Base-by-base conservation (phyloP, 2,329 filamentous ascomycete species). In the Aureobasidium sp. region DNA sequence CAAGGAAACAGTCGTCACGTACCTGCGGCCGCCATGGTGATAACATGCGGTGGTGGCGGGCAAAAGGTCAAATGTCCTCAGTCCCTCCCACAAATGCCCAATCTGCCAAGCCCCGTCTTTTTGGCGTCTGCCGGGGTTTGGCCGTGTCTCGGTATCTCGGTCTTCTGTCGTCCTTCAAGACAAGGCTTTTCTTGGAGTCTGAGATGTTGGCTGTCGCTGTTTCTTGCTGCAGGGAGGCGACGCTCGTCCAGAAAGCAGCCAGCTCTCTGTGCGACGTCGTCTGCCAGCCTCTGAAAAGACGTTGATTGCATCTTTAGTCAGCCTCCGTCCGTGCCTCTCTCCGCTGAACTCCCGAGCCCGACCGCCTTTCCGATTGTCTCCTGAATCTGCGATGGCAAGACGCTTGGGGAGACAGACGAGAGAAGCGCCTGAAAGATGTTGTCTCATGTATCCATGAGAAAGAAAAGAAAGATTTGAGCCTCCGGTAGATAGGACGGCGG, bases 1-100 rank as follows among this genome's bases (percentile, higher is more conserved):
- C 31, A 27, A 15, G 20, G 25, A n/a, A 22, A 41, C 37, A 29
- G 29, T 22, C 4, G 14, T n/a, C 3, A 51, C 57, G 27, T 27
- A 61, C 57, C 57, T 61, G 57, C 47, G 57, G 57, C 57, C 57
- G 57, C 57, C 57, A 61, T 61, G 57, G 47, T 61, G 15, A 29
- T 61, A n/a, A 25, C 57, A 61, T 61, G 57, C 42, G 57, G 36
- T 61, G 45, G 41, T 39, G 37, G 31, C 42, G 57, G 57, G 37
- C 47, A 36, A 61, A 37, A 61, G 56, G 56, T 48, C 56, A 49
- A 59, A 49, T 59, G 56, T 45, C 55, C 41, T 58, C 42, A 44
- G 7, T n/a, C 52, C 20, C 25, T 37, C 8, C 37, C 52, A 25
- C 25, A 34, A 48, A 11, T 39, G 49, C 36, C 49, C 49, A 37